Base-by-base conservation (phyloP, 345 rosid genomes). In the Arabis hirsuta region DNA sequence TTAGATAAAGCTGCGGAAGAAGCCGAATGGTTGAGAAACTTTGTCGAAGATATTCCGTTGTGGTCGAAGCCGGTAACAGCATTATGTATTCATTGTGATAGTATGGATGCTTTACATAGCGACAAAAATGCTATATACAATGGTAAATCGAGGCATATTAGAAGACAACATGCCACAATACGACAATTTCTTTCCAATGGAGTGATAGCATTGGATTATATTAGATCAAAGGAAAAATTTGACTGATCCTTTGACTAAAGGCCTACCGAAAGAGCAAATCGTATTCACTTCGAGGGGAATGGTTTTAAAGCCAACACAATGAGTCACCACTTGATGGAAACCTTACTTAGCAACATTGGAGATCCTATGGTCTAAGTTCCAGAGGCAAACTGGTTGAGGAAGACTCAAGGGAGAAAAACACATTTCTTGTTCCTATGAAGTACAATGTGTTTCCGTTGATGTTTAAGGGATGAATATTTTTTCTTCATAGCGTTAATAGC, bases 281-380 rank as follows among this genome's bases (percentile, higher is more conserved):
- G 62, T 57, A 38, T 38, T 57, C 9, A 57, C 29, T 16, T 38
- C 26, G 52, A 47, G 52, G 52, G 26, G 52, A 47, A 47, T 16
- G 52, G 11, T 12, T 7, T 3, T 47, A 1, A 65, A 51, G n/a
- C 47, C 47, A 53, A 66, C 2, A 41, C 48, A 65, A 65, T 39
- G 22, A 65, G 39, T 67, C 62, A 27, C 0, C 24, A 22, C 24
- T 22, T 22, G 24, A 22, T 22, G 24, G 24, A 22, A 22, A 22
- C 24, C 2, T 22, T 22, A 55, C 53, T 16, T 67, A 54, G 12
- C 12, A 67, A 67, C 72, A 43, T 67, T 67, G 32, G 62, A 67
- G 44, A 67, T 67, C 62, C 5, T 32, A 67, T 67, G 53, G 31
- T 42, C 8, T 67, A 43, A 6, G 62, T 54, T 29, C 24, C 0